These are phyloP conservation scores for Geotrichum histeridarum DNA, from an alignment of 1,139 yeast species.

Conservation along the genomic window DNA sequence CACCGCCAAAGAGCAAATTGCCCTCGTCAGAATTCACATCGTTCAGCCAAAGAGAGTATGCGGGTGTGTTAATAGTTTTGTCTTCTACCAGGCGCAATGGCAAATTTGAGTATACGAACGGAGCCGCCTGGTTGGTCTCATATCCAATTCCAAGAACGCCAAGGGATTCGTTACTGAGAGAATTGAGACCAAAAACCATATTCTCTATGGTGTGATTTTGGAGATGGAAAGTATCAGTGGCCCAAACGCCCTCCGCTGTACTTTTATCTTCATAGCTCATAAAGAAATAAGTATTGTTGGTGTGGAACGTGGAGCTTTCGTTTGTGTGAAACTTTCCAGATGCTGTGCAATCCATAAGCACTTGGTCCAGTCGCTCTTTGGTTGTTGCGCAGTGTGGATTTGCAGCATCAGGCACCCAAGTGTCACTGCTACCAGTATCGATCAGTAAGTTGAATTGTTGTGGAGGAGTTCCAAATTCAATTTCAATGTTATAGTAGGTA, in stretches of 20 bases:
- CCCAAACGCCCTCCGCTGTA: slow-evolving; percentile 32
- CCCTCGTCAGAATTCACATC: slow-evolving; percentile 40
- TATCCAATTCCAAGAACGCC: slow-evolving; percentile 38
- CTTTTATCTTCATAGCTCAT: slow-evolving; percentile 32
- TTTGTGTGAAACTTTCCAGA: slow-evolving; percentile 36
- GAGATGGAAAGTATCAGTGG: slow-evolving; percentile 24
- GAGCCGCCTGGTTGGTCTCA: slow-evolving; percentile 40
- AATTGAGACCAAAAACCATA: slow-evolving; percentile 31
- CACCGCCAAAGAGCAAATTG: slow-evolving; percentile 51
- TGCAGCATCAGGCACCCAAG: slow-evolving; percentile 48
- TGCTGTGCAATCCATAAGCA: slow-evolving; percentile 20
- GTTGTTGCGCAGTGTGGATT: slow-evolving; percentile 41
- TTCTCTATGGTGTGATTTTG: slow-evolving; percentile 19
- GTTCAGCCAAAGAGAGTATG: slow-evolving; percentile 48
- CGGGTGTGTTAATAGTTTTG: slow-evolving; percentile 42
- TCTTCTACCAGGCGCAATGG: slow-evolving; percentile 43
- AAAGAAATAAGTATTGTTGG: slow-evolving; percentile 34
- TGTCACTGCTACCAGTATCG: slow-evolving; percentile 66
- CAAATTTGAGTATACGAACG: slow-evolving; percentile 30
- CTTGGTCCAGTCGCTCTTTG: slow-evolving; percentile 14
- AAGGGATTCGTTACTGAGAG: slow-evolving; percentile 29
- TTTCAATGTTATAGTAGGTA: slow-evolving; percentile 37
- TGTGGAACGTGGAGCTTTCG: slow-evolving; percentile 28
- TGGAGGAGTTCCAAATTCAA: slow-evolving; percentile 28
- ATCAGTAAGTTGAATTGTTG: slow-evolving; percentile 33